Evolutionary conservation across 139 green algal genomes (phyloP).

Genomic region (Coelastrella sp.): DNA sequence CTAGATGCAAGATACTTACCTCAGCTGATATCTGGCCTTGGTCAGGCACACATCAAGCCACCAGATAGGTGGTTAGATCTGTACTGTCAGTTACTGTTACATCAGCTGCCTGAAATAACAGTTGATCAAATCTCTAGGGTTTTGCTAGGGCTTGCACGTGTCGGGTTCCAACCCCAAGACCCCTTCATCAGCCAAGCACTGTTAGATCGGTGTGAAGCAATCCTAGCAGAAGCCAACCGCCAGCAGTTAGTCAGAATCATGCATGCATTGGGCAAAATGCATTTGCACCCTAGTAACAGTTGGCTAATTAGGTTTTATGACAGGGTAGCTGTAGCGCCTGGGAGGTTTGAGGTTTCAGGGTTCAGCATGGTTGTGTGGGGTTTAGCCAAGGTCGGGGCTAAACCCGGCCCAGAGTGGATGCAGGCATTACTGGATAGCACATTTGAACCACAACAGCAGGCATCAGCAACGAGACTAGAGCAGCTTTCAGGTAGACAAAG

Average conservation of each 20-base stretch:
- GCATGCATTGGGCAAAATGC: slow-evolving; percentile 31
- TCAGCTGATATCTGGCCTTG: background rate
- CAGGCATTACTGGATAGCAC: slow-evolving; percentile 8
- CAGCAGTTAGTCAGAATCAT: background rate
- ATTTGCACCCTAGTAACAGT: background rate
- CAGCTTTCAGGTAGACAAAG: background rate
- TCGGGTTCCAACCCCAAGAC: background rate
- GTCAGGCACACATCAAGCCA: background rate
- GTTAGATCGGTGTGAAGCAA: background rate
- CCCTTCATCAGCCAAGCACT: background rate
- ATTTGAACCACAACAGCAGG: slow-evolving; percentile 14
- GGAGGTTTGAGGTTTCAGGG: slow-evolving; percentile 10
- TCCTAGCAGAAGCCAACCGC: slow-evolving; percentile 1
- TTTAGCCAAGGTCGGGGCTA: slow-evolving; percentile 32
- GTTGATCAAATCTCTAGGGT: background rate
- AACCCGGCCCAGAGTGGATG: slow-evolving; percentile 16
- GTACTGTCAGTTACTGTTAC: background rate
- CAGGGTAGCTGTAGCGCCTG: background rate
- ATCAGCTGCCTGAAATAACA: background rate
- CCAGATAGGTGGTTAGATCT: background rate
- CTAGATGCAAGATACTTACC: background rate
- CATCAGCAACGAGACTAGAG: background rate
- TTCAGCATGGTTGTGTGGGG: slow-evolving; percentile 49
- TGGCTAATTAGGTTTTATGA: slow-evolving; percentile 33
- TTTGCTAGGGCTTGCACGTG: background rate